Evolutionary conservation across 1,284 basidiomycete species (phyloP).

Genomic region (Trichosporon inkin): DNA sequence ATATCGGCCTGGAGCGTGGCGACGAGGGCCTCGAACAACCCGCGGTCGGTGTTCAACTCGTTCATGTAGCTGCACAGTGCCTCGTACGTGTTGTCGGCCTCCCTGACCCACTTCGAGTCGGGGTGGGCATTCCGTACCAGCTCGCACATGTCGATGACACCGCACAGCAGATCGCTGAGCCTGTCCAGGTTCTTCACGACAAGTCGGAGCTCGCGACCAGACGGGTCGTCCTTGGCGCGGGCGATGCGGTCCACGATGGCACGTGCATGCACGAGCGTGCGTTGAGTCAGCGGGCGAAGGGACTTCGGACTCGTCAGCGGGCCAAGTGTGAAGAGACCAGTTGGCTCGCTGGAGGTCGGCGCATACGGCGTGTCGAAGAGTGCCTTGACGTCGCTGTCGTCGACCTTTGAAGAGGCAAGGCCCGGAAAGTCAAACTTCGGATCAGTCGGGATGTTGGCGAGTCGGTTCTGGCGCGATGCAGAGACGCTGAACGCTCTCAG

Average conservation of each 20-base stretch:
- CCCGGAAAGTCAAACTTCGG: slow-evolving; percentile 2
- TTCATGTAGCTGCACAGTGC: slow-evolving; percentile 96
- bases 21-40: slow-evolving; percentile 65
- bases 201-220: slow-evolving; percentile 62
- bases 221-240: slow-evolving; percentile 37
- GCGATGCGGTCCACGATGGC: slow-evolving; percentile 52
- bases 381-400: slow-evolving; percentile 17
- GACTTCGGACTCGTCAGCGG: slow-evolving; percentile 35
- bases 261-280: slow-evolving; percentile 41
- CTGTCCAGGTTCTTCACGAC: slow-evolving; percentile 93
- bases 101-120: slow-evolving; percentile 72
- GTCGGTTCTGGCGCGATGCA: not conserved
- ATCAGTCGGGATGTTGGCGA: not conserved
- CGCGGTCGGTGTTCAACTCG: slow-evolving; percentile 90
- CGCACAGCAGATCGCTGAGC: slow-evolving; percentile 89
- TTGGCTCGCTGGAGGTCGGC: slow-evolving; percentile 18
- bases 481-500: not conserved
- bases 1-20: slow-evolving; percentile 46
- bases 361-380: slow-evolving; percentile 19
- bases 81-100: slow-evolving; percentile 84
- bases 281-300: slow-evolving; percentile 41
- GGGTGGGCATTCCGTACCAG: slow-evolving; percentile 91
- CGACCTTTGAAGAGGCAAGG: not conserved
- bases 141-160: slow-evolving; percentile 94
- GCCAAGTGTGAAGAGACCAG: slow-evolving; percentile 45